Base-by-base conservation (phyloP, 805 yeast species). In the Schizosaccharomyces lindneri region DNA sequence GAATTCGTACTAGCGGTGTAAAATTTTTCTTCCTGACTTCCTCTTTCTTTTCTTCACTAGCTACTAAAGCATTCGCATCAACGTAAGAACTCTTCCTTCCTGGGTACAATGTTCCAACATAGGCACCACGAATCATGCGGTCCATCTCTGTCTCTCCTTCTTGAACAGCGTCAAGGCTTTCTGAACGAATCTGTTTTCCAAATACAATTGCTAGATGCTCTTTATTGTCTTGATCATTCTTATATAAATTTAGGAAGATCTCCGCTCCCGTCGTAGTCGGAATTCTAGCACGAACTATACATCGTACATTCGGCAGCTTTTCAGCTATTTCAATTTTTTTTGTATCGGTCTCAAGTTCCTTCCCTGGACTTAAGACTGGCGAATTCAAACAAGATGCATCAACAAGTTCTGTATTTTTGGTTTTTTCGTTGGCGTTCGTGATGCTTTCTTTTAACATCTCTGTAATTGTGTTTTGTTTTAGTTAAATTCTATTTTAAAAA, bases 71-170 rank as follows among this genome's bases (percentile, higher is more conserved):
- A 27, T 48, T 57, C 15, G 60, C 62, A 59, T 65, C 65, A 15
- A 55, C 62, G 64, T 69, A 24, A 72, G 79, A 94, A 2, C 73
- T 68, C 39, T 71, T 71, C 65, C 98, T 78, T 3, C 97, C 97
- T 4, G 98, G 97, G 66, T 80, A 82, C 61, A 93, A 74, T 68
- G 81, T 82, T 5, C 99, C 99, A 41, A 86, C 81, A 67, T 93
- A 93, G 0, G 98, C 98, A 32, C 99, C 99, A 66, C 98, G 78
- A n/a, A 95, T 88, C 97, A 93, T 93, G 66, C 98, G 73, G 70
- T 87, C 97, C 67, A 81, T 83, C 71, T 88, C 97, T 0, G 95
- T 76, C 65, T 93, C 98, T 57, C 80, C 80, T 0, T 73, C 73
- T 61, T 86, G 74, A 61, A 73, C 73, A 57, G 73, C 77, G 73